These are phyloP conservation scores for Parietaria judaica DNA, from an alignment of 306 rosid genomes.

Conservation along the genomic window DNA sequence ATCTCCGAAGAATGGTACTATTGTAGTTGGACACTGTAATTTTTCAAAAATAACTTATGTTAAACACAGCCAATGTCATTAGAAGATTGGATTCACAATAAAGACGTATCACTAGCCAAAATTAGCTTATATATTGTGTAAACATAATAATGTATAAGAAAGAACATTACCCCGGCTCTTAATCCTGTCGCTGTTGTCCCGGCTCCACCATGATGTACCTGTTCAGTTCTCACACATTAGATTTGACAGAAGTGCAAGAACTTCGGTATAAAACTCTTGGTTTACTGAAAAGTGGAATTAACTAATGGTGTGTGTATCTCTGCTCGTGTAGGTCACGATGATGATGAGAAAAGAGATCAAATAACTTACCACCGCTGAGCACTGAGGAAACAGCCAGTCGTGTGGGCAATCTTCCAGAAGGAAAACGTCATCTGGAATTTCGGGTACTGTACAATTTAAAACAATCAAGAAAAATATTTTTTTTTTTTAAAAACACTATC, in stretches of 20 bases:
- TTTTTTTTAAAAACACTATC: not conserved
- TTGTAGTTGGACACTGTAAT: slow-evolving; percentile 84
- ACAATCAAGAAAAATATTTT: not conserved
- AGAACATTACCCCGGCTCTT: slow-evolving; percentile 77
- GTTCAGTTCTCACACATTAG: slow-evolving; percentile 17
- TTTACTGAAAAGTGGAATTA: too few relatives aligned
- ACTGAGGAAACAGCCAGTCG: slow-evolving; percentile 94
- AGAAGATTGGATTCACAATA: not conserved
- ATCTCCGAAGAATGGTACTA: slow-evolving; percentile 97
- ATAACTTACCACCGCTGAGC: slow-evolving; percentile 88
- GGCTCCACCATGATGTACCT: slow-evolving; percentile 99
- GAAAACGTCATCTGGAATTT: slow-evolving; percentile 58
- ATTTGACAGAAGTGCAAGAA: too few relatives aligned
- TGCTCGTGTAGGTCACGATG: not conserved
- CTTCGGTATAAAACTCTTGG: too few relatives aligned
- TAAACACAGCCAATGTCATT: slow-evolving; percentile 10
- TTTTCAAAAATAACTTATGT: slow-evolving; percentile 14
- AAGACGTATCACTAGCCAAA: not conserved
- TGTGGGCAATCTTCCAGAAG: slow-evolving; percentile 90
- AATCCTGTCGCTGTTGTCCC: slow-evolving; percentile 96
- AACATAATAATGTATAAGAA: too few relatives aligned
- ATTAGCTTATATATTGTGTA: too few relatives aligned
- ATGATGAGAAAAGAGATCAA: slow-evolving; percentile 6
- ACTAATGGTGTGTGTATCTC: too few relatives aligned
- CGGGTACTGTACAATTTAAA: slow-evolving; percentile 49